Base-by-base conservation (phyloP, 164 flowering plant species). In the Warburgia ugandensis region DNA sequence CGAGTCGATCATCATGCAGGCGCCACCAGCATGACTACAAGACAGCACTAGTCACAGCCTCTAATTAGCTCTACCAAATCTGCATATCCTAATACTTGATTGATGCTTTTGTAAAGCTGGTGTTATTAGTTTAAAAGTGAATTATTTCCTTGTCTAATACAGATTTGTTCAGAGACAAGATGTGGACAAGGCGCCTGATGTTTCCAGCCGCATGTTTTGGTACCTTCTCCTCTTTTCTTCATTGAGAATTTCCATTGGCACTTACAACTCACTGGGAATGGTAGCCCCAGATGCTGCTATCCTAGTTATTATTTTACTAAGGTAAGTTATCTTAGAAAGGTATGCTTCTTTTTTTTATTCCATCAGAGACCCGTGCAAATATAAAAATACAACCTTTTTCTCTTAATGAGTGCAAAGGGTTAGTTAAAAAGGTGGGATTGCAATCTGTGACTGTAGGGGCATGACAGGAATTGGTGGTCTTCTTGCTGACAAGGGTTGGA, bases 361-460 rank as follows among this genome's bases (percentile, higher is more conserved):
- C 32, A 33, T 39, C 41, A 48, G 41, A 40, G 22, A 19, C 56
- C 44, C 43, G 25, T 19, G 21, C 16, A 31, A 23, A 33, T 11
- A 29, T n/a, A 22, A 45, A 39, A 55, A 4, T 29, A 13, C 46
- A 11, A 56, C 59, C 59, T 44, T 66, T 66, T 43, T 36, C 19
- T 48, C 53, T 49, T 36, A 51, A 56, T 47, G 55, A 61, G 56
- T 60, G 50, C 40, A 52, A 54, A 48, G 28, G 63, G 30, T 56
- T 57, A 57, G 70, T 62, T 67, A 53, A 52, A 67, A 67, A 61
- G 63, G 29, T 56, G 32, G 59, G 60, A 56, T 65, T 48, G 14
- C 69, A 45, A 64, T 64, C 68, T 48, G 28, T 29, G 35, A 22
- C 27, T 27, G 32, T 29, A 54, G 37, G 30, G 17, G 35, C 45